Base-by-base conservation (phyloP, 331 rosid genomes). In the Quercus lobata region DNA sequence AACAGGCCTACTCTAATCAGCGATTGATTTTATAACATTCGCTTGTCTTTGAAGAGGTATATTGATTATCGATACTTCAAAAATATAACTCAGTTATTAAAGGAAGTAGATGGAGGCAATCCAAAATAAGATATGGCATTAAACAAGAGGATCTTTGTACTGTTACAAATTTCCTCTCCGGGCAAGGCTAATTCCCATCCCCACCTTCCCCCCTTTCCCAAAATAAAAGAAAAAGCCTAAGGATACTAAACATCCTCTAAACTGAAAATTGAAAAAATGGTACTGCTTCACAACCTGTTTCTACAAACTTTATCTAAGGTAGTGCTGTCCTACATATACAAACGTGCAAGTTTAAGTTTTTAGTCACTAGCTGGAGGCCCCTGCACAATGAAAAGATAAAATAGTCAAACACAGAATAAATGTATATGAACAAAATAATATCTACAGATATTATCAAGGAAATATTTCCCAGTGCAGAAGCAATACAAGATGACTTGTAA, bases 321-420 rank as follows among this genome's bases (percentile, higher is more conserved):
- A 49, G 17, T 55, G 61, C 4, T 2, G 25, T 54, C 66, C 25
- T 54, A 54, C 78, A 58, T 32, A 70, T 32, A 68, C 52, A 68
- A 32, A 32, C 57, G 22, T 6, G 54, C 41, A 46, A 69, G n/a
- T 32, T 65, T 61, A 81, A 21, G 22, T 55, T 11, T 46, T n/a
- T 76, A 32, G 60, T 63, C 66, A 41, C 83, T 85, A 88, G 78
- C 66, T 85, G 73, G 89, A 85, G 17, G 91, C 89, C 41, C 89
- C 91, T 88, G 91, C 91, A 76, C 79, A 73, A 57, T 69, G 71
- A 30, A 79, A 68, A 74, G 44, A 75, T 62, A 49, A 27, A 21
- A 11, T 10, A 37, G 82, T 83, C 66, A 58, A 74, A 54, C 65
- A 80, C 12, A 58, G 46, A 60, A 65, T 46, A 55, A 71, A 5